A percentile compares a stretch with the other conserved stretches of the same genome.
phyloP scores from a whole-genome alignment of 1,139 yeast species.

The Chernovozyma sophiae-reginae region DNA sequence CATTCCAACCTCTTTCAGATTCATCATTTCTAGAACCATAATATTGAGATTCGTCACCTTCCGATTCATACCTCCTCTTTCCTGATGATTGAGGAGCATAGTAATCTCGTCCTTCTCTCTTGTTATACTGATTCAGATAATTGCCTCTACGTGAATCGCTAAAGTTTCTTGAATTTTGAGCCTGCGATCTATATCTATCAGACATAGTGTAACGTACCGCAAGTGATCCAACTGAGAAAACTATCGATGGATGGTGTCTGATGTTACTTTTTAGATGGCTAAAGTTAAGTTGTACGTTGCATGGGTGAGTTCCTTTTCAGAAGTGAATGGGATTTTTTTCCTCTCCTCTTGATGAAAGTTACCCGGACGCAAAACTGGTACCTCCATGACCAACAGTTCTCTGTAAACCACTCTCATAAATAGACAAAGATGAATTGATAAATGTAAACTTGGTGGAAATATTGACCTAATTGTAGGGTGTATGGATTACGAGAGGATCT shows the following conservation, averaged over 20 bases:
- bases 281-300: not conserved
- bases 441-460: not conserved
- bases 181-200: constrained; percentile 36
- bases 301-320: not conserved
- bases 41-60: constrained; percentile 2
- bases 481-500: not conserved
- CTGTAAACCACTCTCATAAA: not conserved
- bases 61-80: not conserved
- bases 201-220: constrained; percentile 25
- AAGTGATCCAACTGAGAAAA: not conserved
- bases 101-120: constrained; percentile 4
- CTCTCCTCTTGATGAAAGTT: not conserved
- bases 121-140: constrained; percentile 5
- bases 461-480: not conserved
- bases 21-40: not conserved
- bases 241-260: not conserved
- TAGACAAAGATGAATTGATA: not conserved
- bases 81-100: constrained; percentile 1
- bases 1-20: constrained; percentile 1
- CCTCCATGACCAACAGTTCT: not conserved
- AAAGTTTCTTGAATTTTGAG: constrained; percentile 5
- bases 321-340: not conserved
- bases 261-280: not conserved
- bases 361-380: constrained; percentile 4
- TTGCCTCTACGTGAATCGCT: constrained; percentile 4